Conservation (phyloP, 1,284 basidiomycete species). For the Puccinia triticina region DNA sequence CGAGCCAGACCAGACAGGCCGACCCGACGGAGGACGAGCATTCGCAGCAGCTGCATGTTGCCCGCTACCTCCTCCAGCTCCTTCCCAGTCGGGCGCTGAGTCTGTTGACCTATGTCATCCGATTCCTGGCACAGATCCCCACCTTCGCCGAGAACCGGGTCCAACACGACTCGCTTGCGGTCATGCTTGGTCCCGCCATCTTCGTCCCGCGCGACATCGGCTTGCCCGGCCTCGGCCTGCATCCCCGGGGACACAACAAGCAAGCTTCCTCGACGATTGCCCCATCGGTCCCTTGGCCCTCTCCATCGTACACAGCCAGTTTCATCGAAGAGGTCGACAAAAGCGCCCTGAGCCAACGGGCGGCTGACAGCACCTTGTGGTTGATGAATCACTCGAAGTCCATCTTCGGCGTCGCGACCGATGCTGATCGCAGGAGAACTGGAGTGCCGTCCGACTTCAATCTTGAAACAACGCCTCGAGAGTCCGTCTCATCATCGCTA, state of each 20-base stretch:
- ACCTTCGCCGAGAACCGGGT: slow-evolving; percentile 33
- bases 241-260: slow-evolving; percentile 7
- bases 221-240: slow-evolving; percentile 35
- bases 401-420: not conserved
- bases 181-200: slow-evolving; percentile 31
- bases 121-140: slow-evolving; percentile 32
- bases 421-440: not conserved
- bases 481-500: not conserved
- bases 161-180: slow-evolving; percentile 34
- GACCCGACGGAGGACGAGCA: slow-evolving; percentile 6
- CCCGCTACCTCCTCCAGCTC: slow-evolving; percentile 1
- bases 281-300: not conserved
- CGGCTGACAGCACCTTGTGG: slow-evolving; percentile 27
- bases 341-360: not conserved
- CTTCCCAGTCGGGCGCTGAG: slow-evolving; percentile 26
- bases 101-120: slow-evolving; percentile 33
- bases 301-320: not conserved
- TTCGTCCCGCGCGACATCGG: slow-evolving; percentile 34
- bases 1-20: not conserved
- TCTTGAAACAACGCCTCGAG: not conserved
- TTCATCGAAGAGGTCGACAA: slow-evolving; percentile 18
- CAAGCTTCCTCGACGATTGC: not conserved
- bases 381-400: slow-evolving; percentile 11
- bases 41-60: slow-evolving; percentile 3
- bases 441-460: not conserved